Percentiles rank a stretch among this genome's conserved stretches.
Evolutionary conservation across 2,329 filamentous ascomycete species (phyloP).

Genomic region (Graphium sp.): DNA sequence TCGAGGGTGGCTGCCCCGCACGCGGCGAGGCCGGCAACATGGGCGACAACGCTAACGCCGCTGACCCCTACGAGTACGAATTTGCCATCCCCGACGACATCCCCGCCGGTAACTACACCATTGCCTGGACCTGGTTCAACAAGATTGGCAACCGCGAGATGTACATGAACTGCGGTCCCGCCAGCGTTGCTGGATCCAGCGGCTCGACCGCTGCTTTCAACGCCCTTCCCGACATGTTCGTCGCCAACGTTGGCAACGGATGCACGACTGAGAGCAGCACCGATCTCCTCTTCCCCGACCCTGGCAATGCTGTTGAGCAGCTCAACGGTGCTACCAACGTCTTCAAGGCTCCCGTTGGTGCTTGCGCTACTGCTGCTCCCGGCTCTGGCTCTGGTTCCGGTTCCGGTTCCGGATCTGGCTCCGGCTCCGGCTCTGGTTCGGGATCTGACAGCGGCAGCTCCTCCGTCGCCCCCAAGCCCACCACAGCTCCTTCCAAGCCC

Average conservation of each 20-base stretch:
- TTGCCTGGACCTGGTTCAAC: slow-evolving; percentile 96
- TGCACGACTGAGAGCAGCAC: slow-evolving; percentile 32
- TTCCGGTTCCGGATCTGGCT: slow-evolving; percentile 8
- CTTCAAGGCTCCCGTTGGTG: slow-evolving; percentile 12
- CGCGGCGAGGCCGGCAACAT: slow-evolving; percentile 39
- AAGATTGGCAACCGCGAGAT: slow-evolving; percentile 84
- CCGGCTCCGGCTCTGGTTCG: slow-evolving; percentile 2
- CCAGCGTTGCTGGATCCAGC: slow-evolving; percentile 41
- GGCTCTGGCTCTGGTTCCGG: slow-evolving; percentile 9
- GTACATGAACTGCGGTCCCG: slow-evolving; percentile 89
- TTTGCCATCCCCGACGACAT: slow-evolving; percentile 59
- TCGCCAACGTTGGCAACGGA: slow-evolving; percentile 42
- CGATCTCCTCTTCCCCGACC: slow-evolving; percentile 44
- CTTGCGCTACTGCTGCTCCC: slow-evolving; percentile 8
- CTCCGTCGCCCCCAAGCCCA: slow-evolving; percentile 7
- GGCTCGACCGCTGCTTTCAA: slow-evolving; percentile 36
- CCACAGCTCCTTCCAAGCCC: slow-evolving; percentile 7
- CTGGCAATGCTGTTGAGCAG: slow-evolving; percentile 37
- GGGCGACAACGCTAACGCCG: slow-evolving; percentile 22
- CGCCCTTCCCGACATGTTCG: slow-evolving; percentile 53
- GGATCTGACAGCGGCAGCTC: slow-evolving; percentile 3
- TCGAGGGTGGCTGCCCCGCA: slow-evolving; percentile 71
- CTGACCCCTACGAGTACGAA: slow-evolving; percentile 39
- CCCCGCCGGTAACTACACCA: slow-evolving; percentile 56
- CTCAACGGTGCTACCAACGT: slow-evolving; percentile 20